Evolutionary conservation across 225 moss, liverwort and hornwort species (phyloP).

Genomic region (Rhytidiadelphus loreus): DNA sequence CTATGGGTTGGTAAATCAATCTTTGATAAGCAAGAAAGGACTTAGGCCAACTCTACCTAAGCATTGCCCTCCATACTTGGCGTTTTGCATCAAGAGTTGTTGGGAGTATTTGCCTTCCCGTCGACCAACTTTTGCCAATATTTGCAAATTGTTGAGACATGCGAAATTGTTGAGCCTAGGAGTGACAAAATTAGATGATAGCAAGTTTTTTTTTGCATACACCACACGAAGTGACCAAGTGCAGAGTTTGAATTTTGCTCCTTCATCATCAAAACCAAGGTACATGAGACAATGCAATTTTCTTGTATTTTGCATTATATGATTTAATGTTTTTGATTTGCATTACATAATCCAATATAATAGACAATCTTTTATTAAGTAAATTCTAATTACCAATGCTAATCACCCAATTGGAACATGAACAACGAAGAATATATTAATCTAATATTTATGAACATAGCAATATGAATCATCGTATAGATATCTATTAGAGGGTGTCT

Average conservation of each 20-base stretch:
- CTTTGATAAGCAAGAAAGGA: background rate
- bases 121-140: background rate
- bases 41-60: background rate
- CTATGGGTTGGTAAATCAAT: fast-evolving
- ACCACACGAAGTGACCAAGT: background rate
- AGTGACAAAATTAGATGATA: background rate
- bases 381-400: no score
- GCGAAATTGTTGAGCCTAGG: background rate
- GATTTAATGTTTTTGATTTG: no score
- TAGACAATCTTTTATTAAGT: no score
- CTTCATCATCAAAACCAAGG: background rate
- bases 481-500: background rate
- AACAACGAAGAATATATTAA: no score
- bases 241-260: background rate
- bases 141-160: background rate
- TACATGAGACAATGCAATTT: background rate
- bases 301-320: background rate
- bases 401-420: no score
- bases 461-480: fast-evolving
- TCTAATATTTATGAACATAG: no score
- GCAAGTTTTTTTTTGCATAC: background rate
- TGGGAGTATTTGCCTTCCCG: background rate
- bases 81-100: background rate
- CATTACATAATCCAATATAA: no score
- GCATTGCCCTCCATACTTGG: background rate